Conservation (phyloP, 768 basidiomycete genomes). For the Termitomyces eurrhizus region DNA sequence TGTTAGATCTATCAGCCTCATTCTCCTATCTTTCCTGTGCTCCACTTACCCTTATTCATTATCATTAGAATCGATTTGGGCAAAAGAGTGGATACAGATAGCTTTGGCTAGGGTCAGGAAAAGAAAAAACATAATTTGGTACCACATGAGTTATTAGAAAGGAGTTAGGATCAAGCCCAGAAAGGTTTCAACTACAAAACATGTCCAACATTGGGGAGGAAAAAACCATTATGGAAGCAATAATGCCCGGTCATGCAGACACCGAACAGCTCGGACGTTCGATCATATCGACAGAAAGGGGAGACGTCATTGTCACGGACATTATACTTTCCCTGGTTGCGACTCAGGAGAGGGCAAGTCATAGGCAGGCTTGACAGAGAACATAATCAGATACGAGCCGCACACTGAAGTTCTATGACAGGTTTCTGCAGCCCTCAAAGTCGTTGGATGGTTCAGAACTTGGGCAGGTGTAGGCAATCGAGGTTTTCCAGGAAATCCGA, state of each 20-base stretch:
- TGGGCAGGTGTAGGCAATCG: not conserved
- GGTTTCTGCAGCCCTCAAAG: not conserved
- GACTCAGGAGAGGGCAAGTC: not conserved
- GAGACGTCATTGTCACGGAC: slow-evolving; percentile 33
- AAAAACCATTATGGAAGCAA: slow-evolving; percentile 39
- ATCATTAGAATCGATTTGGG: no score
- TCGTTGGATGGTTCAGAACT: not conserved
- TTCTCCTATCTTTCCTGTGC: not conserved
- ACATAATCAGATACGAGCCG: not conserved
- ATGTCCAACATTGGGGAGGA: not conserved
- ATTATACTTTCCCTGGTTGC: slow-evolving; percentile 14
- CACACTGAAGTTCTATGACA: not conserved
- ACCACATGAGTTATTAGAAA: slow-evolving; percentile 33
- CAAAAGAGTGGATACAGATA: not conserved
- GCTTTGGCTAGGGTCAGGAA: slow-evolving; percentile 54
- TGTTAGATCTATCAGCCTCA: not conserved
- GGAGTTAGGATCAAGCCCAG: slow-evolving; percentile 44
- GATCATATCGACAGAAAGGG: slow-evolving; percentile 48
- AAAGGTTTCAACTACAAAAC: slow-evolving; percentile 32
- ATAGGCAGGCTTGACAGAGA: not conserved
- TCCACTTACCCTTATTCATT: slow-evolving; percentile 11
- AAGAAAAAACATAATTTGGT: slow-evolving; percentile 52
- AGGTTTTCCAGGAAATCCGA: no score
- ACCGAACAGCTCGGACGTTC: slow-evolving; percentile 59
- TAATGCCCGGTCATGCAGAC: slow-evolving; percentile 54